Base-by-base conservation (phyloP, 1,139 yeast genomes). In the Saccharomyces uvarum region DNA sequence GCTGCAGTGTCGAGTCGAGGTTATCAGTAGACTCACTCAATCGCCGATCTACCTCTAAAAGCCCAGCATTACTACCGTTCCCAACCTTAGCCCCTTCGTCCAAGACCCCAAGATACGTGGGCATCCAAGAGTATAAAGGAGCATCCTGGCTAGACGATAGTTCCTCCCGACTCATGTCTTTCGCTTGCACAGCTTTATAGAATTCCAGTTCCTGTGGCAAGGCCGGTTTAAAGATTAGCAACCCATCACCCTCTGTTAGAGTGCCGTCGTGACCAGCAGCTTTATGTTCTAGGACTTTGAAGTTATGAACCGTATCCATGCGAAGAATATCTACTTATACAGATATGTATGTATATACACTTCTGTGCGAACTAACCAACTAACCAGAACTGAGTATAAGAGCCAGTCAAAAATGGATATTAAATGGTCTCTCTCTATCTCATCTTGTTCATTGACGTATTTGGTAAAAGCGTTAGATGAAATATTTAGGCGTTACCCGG, bases 211-310 rank as follows among this genome's bases (percentile, higher is more conserved):
- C 99, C 61, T 81, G 83, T 27, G 70, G 71, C 0, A 72, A 68
- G 0, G 93, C 76, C 0, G 84, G 82, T 69, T 93, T 93, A 56
- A 88, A 81, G 63, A 90, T 86, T 26, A 91, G 71, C 9, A 80
- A 71, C 1, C 91, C 95, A 29, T 77, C 78, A 3, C 69, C 73
- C 47, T 83, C 82, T 26, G 80, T 80, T 59, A 89, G 65, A 11
- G 86, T 80, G 0, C 97, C 98, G 14, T 78, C 86, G 66, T 93
- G 99, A 9, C 99, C 99, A 0, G 98, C 99, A 2, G 95, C 98
- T 67, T 79, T 79, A 57, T 73, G 76, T 32, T 62, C 60, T 44
- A 75, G 57, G 33, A 57, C 55, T 46, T 54, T 57, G 33, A 56
- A 58, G 51, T 52, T 64, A 60, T 61, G 24, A 27, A 31, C 32